These are phyloP conservation scores for Komagataella pseudopastoris DNA, from an alignment of 805 yeast species.

Conservation along the genomic window DNA sequence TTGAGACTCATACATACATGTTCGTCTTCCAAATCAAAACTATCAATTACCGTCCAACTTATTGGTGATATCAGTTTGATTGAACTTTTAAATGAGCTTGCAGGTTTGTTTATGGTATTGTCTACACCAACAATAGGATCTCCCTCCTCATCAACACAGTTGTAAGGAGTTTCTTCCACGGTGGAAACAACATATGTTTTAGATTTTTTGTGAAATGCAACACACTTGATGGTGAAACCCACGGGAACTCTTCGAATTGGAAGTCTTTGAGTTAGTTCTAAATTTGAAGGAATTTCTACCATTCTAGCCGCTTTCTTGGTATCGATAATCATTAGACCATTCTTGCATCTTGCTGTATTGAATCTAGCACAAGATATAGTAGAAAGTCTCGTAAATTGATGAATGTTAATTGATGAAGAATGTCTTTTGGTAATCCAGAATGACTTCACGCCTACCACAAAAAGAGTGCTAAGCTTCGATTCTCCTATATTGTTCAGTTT, in stretches of 20 bases:
- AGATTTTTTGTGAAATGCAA: constrained; percentile 58
- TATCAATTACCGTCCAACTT: constrained; percentile 68
- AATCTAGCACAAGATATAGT: constrained; percentile 54
- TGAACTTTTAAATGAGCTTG: constrained; percentile 46
- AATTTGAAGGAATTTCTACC: constrained; percentile 20
- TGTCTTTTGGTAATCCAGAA: constrained; percentile 52
- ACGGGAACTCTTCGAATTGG: constrained; percentile 41
- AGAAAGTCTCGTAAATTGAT: constrained; percentile 51
- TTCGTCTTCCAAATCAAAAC: constrained; percentile 48
- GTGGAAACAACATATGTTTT: constrained; percentile 53
- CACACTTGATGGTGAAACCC: constrained; percentile 49
- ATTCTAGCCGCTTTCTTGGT: constrained; percentile 55
- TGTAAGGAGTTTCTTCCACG: constrained; percentile 41
- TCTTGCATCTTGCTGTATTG: constrained; percentile 15
- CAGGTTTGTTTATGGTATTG: constrained; percentile 29
- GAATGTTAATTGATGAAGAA: constrained; percentile 49
- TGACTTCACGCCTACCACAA: constrained; percentile 67
- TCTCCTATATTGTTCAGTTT: constrained; percentile 28
- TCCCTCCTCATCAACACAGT: constrained; percentile 66
- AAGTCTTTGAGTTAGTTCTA: constrained; percentile 23
- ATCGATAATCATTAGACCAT: constrained; percentile 62
- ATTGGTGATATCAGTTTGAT: constrained; percentile 58
- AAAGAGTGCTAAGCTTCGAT: constrained; percentile 15
- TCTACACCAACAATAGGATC: constrained; percentile 43
- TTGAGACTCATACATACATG: constrained; percentile 50